Base-by-base conservation (phyloP, 345 rosid species). In the Erucastrum elatum region DNA sequence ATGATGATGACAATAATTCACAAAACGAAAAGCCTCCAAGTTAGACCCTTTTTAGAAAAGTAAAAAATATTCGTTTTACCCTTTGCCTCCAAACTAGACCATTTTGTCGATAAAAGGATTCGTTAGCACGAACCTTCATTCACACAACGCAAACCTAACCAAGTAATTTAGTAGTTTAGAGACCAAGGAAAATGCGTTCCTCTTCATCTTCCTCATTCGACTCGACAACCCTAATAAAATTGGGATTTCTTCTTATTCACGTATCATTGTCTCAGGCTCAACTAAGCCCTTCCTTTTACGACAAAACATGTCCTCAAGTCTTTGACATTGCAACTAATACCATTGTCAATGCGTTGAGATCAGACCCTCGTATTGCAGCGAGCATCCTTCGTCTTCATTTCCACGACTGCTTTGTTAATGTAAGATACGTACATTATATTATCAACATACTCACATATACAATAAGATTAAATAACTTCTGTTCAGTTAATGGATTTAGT, bases 251-350 rank as follows among this genome's bases (percentile, higher is more conserved):
- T 34, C 21, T 37, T 58, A 44, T 68, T 68, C 46, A 68, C 11
- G 61, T 60, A 30, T 59, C 74, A 68, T 59, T 68, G 21, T 76
- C 68, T 30, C 34, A 68, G 0, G 79, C 79, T 30, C 73, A 76
- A 31, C 61, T 76, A 59, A 76, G 87, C 49, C 86, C 93, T 49
- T 0, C 59, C 53, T 91, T 81, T 84, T 91, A 88, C 31, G 84
- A 83, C 13, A 44, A 70, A 34, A 64, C 78, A 27, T 91, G 93
- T 58, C 94, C 93, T 1, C 9, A 81, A 79, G 89, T 88, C 64
- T 86, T 85, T 84, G 4, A 68, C 81, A 46, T 85, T 64, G 88
- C 73, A 5, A 72, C 80, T 10, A 44, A 44, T 44, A 44, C 51
- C 51, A 44, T 44, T 11, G 51, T 44, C 13, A 44, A 44, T 44